These are phyloP conservation scores for Pyrenula massariospora DNA, from an alignment of 495 filamentous ascomycete species.

Conservation along the genomic window DNA sequence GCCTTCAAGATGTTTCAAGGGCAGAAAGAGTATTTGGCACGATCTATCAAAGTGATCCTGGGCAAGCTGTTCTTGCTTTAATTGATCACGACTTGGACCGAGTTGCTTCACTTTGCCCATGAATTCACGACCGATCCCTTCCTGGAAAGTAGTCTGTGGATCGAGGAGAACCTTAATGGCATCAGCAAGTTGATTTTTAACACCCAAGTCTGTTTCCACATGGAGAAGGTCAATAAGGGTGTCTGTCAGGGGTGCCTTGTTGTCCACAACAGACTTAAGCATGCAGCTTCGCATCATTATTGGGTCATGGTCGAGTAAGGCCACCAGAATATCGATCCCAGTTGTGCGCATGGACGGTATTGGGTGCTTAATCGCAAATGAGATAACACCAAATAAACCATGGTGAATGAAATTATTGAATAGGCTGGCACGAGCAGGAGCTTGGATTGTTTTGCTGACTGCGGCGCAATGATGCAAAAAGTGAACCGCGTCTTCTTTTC, in stretches of 20 bases:
- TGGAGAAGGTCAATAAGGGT: conserved; percentile 88
- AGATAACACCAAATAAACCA: conserved; percentile 81
- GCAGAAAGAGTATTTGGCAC: conserved; percentile 74
- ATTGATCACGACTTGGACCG: conserved; percentile 39
- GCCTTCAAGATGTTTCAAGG: conserved; percentile 69
- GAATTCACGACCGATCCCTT: conserved; percentile 61
- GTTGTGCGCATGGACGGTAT: conserved; percentile 82
- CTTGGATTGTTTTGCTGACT: conserved; percentile 89
- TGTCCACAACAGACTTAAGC: conserved; percentile 80
- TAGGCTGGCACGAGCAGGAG: conserved; percentile 61
- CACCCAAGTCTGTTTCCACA: conserved; percentile 81
- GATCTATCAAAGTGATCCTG: conserved; percentile 84
- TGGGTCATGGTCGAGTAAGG: conserved; percentile 91
- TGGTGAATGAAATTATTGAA: conserved; percentile 84
- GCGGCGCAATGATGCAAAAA: conserved; percentile 95
- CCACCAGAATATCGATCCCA: conserved; percentile 86
- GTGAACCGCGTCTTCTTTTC: conserved; percentile 86
- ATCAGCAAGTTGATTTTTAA: conserved; percentile 93
- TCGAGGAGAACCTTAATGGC: conserved; percentile 91
- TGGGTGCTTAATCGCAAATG: conserved; percentile 73
- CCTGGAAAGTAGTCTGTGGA: conserved; percentile 52
- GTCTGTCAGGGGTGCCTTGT: conserved; percentile 77
- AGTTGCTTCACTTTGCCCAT: conserved; percentile 36
- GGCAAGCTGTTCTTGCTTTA: conserved; percentile 78
- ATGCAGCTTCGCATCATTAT: conserved; percentile 87